These are phyloP conservation scores for Botryosphaeria dothidea DNA, from an alignment of 2,329 filamentous ascomycete species.

Conservation along the genomic window DNA sequence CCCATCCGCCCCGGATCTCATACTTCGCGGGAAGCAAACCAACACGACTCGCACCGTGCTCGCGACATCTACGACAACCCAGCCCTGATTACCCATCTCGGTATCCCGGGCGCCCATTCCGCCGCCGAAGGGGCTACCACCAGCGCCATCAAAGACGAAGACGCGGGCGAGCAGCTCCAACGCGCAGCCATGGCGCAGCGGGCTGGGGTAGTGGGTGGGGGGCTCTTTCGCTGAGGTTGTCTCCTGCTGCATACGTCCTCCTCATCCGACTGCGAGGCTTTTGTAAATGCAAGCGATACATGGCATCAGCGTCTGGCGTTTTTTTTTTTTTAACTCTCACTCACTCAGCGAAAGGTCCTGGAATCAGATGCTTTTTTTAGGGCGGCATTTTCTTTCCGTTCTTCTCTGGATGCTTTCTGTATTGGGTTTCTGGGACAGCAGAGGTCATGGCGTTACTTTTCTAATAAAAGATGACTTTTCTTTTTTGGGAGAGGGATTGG, in stretches of 20 bases:
- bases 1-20: not conserved
- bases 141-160: slow-evolving; percentile 14
- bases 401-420: no score
- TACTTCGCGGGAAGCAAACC: not conserved
- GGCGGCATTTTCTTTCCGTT: no score
- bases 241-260: not conserved
- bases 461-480: no score
- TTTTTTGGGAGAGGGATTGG: no score
- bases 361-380: no score
- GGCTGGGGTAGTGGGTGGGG: slow-evolving; percentile 8
- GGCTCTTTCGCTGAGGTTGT: slow-evolving; percentile 3
- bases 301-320: slow-evolving; percentile 14
- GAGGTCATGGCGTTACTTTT: no score
- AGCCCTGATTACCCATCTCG: slow-evolving; percentile 4
- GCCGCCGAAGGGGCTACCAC: not conserved
- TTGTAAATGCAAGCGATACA: not conserved
- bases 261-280: not conserved
- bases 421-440: no score
- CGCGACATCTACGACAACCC: slow-evolving; percentile 9
- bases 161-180: slow-evolving; percentile 14
- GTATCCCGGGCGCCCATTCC: not conserved
- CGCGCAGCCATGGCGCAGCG: slow-evolving; percentile 12
- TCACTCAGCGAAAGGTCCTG: no score
- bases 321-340: not conserved
- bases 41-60: not conserved